Base-by-base conservation (phyloP, 2,329 filamentous ascomycete genomes). In the Cadophora luteo-olivacea region DNA sequence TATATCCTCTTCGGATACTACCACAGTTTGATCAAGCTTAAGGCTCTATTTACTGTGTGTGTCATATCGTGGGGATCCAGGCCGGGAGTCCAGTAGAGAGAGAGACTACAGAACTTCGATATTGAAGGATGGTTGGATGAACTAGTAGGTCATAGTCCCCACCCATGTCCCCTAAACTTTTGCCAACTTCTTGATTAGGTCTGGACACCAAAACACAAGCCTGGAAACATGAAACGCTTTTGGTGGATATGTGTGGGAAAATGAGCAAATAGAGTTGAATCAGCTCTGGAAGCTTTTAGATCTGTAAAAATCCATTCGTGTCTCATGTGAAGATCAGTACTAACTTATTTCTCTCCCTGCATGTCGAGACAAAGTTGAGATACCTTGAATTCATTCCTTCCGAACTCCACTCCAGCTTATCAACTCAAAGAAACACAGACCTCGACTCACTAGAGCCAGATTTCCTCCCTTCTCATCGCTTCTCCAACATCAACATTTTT, bases 1-100 rank as follows among this genome's bases (percentile, higher is more conserved):
- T 84, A 85, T 55, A 73, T 89, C 16, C 11, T 81, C 0, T 91
- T 90, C 74, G 84, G 81, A 0, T 91, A 89, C 72, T 76, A 80
- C 48, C 88, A 91, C 75, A 84, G 84, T 32, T 73, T 87, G 1
- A 81, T 90, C 72, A 90, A 89, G 78, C 33, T 89, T 0, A 86
- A 82, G 73, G 86, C 86, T 0, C 62, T 86, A 25, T 64, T 86
- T 4, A 91, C 87, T 7, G 45, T 63, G 4, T 60, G 32, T 22
- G 51, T 69, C 63, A 67, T 72, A 48, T 52, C 36, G 3, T 72
- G 72, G 70, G 55, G 63, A 29, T 68, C 69, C 4, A 67, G 71
- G 33, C 60, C 52, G 9, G 48, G 57, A 3, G 55, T 66, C 16
- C 29, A 52, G 33, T 57, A n/a, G n/a, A 38, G 19, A 2, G 19